These are phyloP conservation scores for Calocybe cyanea DNA, from an alignment of 768 basidiomycete species.

Conservation along the genomic window DNA sequence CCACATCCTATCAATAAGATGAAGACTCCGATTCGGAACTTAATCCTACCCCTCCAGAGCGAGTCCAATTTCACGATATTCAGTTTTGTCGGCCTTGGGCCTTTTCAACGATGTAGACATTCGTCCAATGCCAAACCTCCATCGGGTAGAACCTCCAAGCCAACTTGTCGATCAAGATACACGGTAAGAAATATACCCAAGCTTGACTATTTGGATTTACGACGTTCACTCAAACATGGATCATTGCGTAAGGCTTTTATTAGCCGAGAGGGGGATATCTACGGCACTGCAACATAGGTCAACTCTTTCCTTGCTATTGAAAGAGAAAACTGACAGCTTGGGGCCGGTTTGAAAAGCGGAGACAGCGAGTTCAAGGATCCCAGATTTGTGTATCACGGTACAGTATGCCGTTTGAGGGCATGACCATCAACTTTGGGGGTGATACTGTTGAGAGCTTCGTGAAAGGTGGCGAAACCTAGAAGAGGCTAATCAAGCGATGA, in stretches of 20 bases:
- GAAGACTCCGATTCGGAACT: constrained; percentile 36
- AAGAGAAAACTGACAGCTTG: background rate
- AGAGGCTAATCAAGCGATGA: constrained; percentile 41
- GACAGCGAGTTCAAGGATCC: constrained; percentile 71
- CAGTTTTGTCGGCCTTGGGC: constrained; percentile 64
- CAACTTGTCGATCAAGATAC: constrained; percentile 58
- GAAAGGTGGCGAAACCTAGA: constrained; percentile 62
- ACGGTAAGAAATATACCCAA: constrained; percentile 72
- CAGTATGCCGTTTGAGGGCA: constrained; percentile 51
- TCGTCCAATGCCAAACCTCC: constrained; percentile 46
- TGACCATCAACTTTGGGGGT: constrained; percentile 76
- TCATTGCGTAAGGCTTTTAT: constrained; percentile 64
- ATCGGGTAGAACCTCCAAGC: constrained; percentile 46
- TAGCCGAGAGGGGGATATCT: constrained; percentile 56
- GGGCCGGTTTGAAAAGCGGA: constrained; percentile 42
- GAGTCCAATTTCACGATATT: constrained; percentile 43
- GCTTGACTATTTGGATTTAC: constrained; percentile 73
- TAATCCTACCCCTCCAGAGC: constrained; percentile 37
- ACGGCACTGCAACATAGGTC: constrained; percentile 79
- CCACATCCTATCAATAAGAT: constrained; percentile 16
- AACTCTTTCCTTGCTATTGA: background rate
- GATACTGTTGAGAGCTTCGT: constrained; percentile 66
- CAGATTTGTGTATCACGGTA: constrained; percentile 74
- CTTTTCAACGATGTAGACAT: constrained; percentile 71
- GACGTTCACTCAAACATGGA: constrained; percentile 64